These are phyloP conservation scores for Fusarium gaditjirri DNA, from an alignment of 2,329 filamentous ascomycete genomes.

Conservation along the genomic window DNA sequence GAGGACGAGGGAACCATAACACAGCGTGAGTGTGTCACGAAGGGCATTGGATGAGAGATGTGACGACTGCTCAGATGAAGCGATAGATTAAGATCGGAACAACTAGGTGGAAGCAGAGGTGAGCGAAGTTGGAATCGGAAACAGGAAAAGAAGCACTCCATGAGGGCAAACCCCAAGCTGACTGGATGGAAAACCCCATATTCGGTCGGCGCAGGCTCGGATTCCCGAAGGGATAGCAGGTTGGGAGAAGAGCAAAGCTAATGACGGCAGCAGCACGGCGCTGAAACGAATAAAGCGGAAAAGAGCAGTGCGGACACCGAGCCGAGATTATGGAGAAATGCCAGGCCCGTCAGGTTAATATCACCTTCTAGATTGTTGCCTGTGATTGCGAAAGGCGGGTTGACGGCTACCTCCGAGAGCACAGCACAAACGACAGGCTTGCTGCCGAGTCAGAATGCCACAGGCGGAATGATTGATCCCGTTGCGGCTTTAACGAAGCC, in stretches of 20 bases:
- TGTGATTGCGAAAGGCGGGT: conserved; percentile 2
- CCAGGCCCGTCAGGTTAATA: neutral
- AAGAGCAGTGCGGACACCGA: neutral
- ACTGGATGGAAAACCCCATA: conserved; percentile 4
- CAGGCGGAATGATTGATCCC: conserved; percentile 1
- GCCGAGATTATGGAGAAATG: conserved; percentile 9
- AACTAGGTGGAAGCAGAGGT: neutral
- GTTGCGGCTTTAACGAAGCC: neutral
- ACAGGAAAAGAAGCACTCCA: neutral
- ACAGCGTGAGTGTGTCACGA: neutral
- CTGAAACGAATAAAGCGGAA: conserved; percentile 7
- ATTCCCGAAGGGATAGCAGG: conserved; percentile 26
- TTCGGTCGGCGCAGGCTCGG: conserved; percentile 31
- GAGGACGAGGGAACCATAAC: neutral
- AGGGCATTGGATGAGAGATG: neutral
- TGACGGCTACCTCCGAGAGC: conserved; percentile 1
- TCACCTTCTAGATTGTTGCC: neutral
- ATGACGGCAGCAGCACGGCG: conserved; percentile 3
- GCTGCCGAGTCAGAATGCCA: neutral
- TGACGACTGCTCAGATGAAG: neutral
- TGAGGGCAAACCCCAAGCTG: conserved; percentile 7
- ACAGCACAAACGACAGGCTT: neutral
- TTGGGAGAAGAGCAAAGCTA: conserved; percentile 6
- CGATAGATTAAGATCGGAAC: neutral
- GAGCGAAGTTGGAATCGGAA: neutral